A percentile compares a stretch with the other conserved stretches of the same genome.
Conservation (phyloP, 768 basidiomycete species). For the Tulasnella sp. region DNA sequence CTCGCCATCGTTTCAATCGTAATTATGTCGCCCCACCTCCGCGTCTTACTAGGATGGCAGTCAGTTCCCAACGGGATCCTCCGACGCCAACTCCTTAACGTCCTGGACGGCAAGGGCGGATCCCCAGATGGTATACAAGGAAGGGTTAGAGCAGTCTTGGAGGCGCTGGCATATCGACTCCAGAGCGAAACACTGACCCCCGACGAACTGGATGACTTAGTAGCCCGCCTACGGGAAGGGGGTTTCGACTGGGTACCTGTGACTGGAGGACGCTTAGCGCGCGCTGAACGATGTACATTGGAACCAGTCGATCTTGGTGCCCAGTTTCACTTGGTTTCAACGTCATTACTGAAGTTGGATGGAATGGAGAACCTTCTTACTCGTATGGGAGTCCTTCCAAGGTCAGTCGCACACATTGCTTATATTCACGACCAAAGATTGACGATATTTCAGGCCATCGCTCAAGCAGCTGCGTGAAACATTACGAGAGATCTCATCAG, state of each 20-base stretch:
- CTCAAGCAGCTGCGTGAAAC: not conserved
- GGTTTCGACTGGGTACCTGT: slow-evolving; percentile 20
- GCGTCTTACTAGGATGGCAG: slow-evolving; percentile 14
- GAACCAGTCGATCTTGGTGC: slow-evolving; percentile 11
- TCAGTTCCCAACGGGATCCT: slow-evolving; percentile 1
- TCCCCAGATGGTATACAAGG: not conserved
- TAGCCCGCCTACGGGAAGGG: not conserved
- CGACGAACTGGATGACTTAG: not conserved
- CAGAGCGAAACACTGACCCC: not conserved
- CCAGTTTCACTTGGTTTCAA: not conserved
- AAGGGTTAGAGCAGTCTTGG: slow-evolving; percentile 5
- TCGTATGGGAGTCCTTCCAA: not conserved
- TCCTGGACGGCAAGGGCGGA: not conserved
- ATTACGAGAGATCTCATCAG: not conserved
- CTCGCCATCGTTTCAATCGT: not conserved
- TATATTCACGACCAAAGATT: too few relatives aligned
- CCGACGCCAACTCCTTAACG: not conserved
- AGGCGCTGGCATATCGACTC: not conserved
- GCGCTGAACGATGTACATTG: not conserved
- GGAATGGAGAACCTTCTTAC: not conserved
- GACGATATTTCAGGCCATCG: not conserved
- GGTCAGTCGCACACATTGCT: too few relatives aligned
- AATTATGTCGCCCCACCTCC: not conserved
- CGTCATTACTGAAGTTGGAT: not conserved
- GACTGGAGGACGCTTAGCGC: not conserved